Evolutionary conservation across 805 yeast species (phyloP).

Genomic region (Candida verbasci): DNA sequence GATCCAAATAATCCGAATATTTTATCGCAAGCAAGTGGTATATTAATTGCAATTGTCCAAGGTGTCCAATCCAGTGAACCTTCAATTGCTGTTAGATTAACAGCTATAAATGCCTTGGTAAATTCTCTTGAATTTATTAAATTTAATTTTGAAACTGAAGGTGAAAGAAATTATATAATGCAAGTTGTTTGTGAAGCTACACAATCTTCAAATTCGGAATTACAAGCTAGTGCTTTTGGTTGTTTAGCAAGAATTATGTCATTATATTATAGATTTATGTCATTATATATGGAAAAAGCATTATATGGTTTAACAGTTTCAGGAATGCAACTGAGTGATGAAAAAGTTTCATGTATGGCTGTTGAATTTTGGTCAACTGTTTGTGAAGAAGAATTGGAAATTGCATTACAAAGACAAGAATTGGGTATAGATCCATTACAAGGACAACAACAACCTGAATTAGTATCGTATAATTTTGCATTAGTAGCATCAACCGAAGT

Average conservation of each 20-base stretch:
- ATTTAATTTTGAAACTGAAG: constrained; percentile 84
- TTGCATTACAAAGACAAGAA: constrained; percentile 64
- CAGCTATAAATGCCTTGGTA: constrained; percentile 89
- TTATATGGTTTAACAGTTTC: constrained; percentile 81
- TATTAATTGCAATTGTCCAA: constrained; percentile 91
- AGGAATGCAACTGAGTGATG: constrained; percentile 85
- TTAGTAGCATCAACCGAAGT: constrained; percentile 78
- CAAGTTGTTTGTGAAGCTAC: constrained; percentile 99
- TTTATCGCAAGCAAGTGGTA: constrained; percentile 82
- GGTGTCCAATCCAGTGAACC: constrained; percentile 88
- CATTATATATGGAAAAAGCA: constrained; percentile 96
- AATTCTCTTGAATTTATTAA: constrained; percentile 88
- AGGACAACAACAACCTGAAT: constrained; percentile 27
- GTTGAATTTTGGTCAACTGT: constrained; percentile 99
- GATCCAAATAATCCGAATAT: constrained; percentile 78
- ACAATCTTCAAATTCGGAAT: constrained; percentile 75
- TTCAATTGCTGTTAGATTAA: constrained; percentile 67
- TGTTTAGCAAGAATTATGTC: constrained; percentile 91
- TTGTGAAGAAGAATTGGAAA: constrained; percentile 94
- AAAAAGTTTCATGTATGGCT: constrained; percentile 94
- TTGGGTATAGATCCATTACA: constrained; percentile 39
- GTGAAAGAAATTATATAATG: constrained; percentile 96
- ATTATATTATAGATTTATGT: constrained; percentile 83
- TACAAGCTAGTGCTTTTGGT: constrained; percentile 94
- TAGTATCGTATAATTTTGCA: constrained; percentile 74